Percentiles rank a stretch among this genome's conserved stretches.
Evolutionary conservation across 768 basidiomycete genomes (phyloP).

Genomic region (Agaricus blazei): DNA sequence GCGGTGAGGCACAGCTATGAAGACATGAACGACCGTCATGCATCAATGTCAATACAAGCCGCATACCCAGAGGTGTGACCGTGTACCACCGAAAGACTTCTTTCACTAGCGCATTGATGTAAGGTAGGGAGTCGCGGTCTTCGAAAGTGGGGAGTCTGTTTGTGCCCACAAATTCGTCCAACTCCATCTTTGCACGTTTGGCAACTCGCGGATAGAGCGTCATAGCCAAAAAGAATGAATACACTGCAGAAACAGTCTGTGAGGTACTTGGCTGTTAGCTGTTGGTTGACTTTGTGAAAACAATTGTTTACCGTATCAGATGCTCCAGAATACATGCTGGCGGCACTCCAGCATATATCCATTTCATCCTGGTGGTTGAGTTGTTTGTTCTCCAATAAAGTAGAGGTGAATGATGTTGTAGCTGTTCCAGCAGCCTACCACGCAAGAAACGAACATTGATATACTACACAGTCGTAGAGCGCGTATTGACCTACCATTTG

Average conservation of each 20-base stretch:
- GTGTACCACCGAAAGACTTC: slow-evolving; percentile 53
- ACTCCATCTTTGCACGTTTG: slow-evolving; percentile 57
- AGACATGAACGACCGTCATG: slow-evolving; percentile 11
- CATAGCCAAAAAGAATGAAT: slow-evolving; percentile 61
- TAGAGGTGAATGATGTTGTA: slow-evolving; percentile 51
- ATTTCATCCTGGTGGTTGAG: slow-evolving; percentile 51
- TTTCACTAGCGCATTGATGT: slow-evolving; percentile 53
- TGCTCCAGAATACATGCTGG: slow-evolving; percentile 54
- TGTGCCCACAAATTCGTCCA: slow-evolving; percentile 53
- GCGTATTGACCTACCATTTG: slow-evolving; percentile 40
- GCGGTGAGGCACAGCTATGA: slow-evolving; percentile 47
- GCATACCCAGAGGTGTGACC: slow-evolving; percentile 38
- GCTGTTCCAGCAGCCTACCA: slow-evolving; percentile 55
- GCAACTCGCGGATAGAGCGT: slow-evolving; percentile 49
- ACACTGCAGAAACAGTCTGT: slow-evolving; percentile 58
- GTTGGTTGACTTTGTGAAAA: not conserved
- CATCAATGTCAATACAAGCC: not conserved
- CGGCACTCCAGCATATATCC: slow-evolving; percentile 62
- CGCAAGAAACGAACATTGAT: not conserved
- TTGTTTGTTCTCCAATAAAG: slow-evolving; percentile 46
- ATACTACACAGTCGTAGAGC: slow-evolving; percentile 7
- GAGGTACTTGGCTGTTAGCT: not conserved
- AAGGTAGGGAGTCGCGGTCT: slow-evolving; percentile 55
- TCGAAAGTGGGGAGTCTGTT: slow-evolving; percentile 57
- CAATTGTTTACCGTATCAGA: slow-evolving; percentile 45